Percentiles rank a stretch among this genome's conserved stretches.
Evolutionary conservation across 441 rosid species (phyloP).

Genomic region (Erysimum cheiri): DNA sequence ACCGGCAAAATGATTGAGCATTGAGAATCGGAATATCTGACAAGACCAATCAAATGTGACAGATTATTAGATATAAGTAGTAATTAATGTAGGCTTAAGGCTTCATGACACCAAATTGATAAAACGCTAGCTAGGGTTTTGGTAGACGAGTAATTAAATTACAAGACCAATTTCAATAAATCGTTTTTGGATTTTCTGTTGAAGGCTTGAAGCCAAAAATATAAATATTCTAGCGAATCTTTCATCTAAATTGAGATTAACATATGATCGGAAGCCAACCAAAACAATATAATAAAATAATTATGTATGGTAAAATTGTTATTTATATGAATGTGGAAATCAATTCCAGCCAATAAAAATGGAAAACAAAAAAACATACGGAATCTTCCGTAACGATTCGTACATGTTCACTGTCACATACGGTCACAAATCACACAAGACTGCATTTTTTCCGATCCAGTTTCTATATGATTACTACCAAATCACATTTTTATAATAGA

Average conservation of each 20-base stretch:
- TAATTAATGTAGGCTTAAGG: constrained; percentile 18
- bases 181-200: background rate
- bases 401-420: constrained; percentile 38
- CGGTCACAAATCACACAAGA: constrained; percentile 30
- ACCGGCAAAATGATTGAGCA: constrained; percentile 44
- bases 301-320: background rate
- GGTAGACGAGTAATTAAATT: constrained; percentile 1
- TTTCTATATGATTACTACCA: constrained; percentile 5
- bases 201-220: background rate
- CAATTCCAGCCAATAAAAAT: constrained; percentile 11
- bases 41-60: constrained; percentile 42
- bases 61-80: constrained; percentile 25
- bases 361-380: constrained; percentile 14
- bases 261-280: constrained; percentile 17
- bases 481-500: background rate
- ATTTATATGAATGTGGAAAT: background rate
- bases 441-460: constrained; percentile 22
- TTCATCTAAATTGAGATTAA: too few relatives aligned
- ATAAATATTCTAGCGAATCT: too few relatives aligned
- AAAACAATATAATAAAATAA: background rate
- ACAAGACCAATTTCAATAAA: constrained; percentile 1
- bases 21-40: constrained; percentile 44
- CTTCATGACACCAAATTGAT: constrained; percentile 14
- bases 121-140: constrained; percentile 2
- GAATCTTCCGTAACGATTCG: constrained; percentile 44